A percentile compares a stretch with the other conserved stretches of the same genome.
Evolutionary conservation across 1,284 basidiomycete genomes (phyloP).

Genomic region (Lignosus rhinocerotis): DNA sequence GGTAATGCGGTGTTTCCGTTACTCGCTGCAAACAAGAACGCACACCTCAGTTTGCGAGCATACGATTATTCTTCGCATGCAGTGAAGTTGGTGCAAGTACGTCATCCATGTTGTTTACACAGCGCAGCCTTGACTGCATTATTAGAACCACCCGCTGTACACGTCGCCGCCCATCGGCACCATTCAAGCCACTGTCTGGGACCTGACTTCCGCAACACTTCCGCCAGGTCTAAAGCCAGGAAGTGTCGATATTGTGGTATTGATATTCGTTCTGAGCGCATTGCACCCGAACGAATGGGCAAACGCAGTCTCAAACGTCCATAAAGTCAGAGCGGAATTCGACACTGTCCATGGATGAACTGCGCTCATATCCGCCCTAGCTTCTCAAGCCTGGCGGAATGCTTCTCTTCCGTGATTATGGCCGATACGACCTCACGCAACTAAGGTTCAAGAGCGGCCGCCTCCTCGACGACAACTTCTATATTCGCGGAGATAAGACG

Average conservation of each 20-base stretch:
- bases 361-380: conserved; percentile 37
- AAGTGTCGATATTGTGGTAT: conserved; percentile 85
- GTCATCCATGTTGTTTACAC: background rate
- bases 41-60: conserved; percentile 70
- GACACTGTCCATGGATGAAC: background rate
- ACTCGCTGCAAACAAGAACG: conserved; percentile 81
- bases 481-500: conserved; percentile 95
- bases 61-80: conserved; percentile 94
- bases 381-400: conserved; percentile 89
- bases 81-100: conserved; percentile 86
- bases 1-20: conserved; percentile 96
- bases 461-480: conserved; percentile 91
- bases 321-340: conserved; percentile 49
- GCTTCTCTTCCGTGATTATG: conserved; percentile 92
- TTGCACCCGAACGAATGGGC: conserved; percentile 94
- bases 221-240: conserved; percentile 66
- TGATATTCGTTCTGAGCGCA: conserved; percentile 95
- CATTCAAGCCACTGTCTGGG: conserved; percentile 89
- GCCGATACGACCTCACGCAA: conserved; percentile 92
- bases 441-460: conserved; percentile 89
- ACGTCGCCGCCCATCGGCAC: conserved; percentile 63
- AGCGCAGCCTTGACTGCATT: background rate
- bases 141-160: conserved; percentile 73
- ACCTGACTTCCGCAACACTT: conserved; percentile 71
- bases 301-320: conserved; percentile 83